phyloP scores from a whole-genome alignment of 179 eudicot species.

The Nepenthes alata region DNA sequence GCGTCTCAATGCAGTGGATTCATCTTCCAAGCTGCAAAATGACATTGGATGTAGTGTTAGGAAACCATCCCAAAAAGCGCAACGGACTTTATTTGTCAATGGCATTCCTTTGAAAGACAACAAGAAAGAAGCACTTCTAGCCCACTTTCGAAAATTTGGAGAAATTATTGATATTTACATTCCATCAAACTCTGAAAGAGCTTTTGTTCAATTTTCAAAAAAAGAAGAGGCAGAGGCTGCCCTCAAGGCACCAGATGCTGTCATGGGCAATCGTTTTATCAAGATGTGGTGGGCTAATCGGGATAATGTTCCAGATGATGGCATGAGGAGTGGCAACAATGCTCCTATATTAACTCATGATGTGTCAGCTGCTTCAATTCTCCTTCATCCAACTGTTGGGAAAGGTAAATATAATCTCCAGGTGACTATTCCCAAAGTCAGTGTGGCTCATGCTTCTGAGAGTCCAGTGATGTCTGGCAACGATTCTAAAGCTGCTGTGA shows the following conservation, averaged over 20 bases:
- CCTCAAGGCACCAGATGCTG: conserved; percentile 91
- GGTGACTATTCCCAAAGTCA: conserved; percentile 21
- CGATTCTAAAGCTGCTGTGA: conserved; percentile 29
- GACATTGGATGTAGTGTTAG: conserved; percentile 29
- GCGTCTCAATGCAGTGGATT: conserved; percentile 21
- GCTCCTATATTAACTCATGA: conserved; percentile 17
- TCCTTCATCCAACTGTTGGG: conserved; percentile 19
- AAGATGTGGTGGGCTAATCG: conserved; percentile 89
- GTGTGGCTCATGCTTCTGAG: conserved; percentile 21
- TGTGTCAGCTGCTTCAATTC: conserved; percentile 21
- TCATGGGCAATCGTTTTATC: conserved; percentile 92
- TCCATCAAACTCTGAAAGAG: conserved; percentile 64
- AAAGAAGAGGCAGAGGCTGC: conserved; percentile 94
- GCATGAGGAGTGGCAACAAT: conserved; percentile 23
- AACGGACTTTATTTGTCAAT: conserved; percentile 68
- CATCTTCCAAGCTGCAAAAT: conserved; percentile 33
- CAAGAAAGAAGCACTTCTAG: conserved; percentile 61
- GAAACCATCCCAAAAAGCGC: conserved; percentile 63
- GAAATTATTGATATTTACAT: conserved; percentile 72
- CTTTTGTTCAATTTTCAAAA: conserved; percentile 91
- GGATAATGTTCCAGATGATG: conserved; percentile 50
- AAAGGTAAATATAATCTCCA: conserved; percentile 40
- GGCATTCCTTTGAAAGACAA: conserved; percentile 74
- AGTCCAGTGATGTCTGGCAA: conserved; percentile 19
- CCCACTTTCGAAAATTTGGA: conserved; percentile 87